phyloP scores from a whole-genome alignment of 495 filamentous ascomycete genomes.

The Aspergillus taichungensis region DNA sequence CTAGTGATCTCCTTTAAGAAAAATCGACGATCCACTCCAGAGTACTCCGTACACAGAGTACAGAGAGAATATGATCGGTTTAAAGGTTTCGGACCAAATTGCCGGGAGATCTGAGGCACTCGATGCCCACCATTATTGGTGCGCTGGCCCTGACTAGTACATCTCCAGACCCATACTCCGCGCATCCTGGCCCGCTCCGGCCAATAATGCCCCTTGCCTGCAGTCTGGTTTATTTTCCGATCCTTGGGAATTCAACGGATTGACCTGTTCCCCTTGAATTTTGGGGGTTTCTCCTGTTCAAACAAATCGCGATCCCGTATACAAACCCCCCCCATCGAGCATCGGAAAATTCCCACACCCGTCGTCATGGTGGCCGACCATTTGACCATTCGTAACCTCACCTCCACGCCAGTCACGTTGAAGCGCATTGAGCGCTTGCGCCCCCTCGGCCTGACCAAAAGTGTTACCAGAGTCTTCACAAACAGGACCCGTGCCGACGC shows the following conservation, averaged over 20 bases:
- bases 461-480: constrained; percentile 43
- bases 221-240: not conserved
- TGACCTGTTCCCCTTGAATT: not conserved
- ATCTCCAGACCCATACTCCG: not conserved
- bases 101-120: not conserved
- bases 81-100: not conserved
- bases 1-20: no score
- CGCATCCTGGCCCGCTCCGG: constrained; percentile 1
- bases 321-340: no score
- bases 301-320: not conserved
- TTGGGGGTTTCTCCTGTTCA: not conserved
- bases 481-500: constrained; percentile 33
- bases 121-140: constrained; percentile 3
- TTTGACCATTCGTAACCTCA: constrained; percentile 83
- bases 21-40: no score
- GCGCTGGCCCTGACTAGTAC: constrained; percentile 4
- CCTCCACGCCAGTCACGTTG: constrained; percentile 60
- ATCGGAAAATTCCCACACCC: not conserved
- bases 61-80: no score
- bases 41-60: no score
- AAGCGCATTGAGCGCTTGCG: constrained; percentile 68
- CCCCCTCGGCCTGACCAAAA: constrained; percentile 37
- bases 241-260: no score
- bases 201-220: constrained; percentile 9
- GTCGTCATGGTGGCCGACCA: constrained; percentile 33